A percentile compares a stretch with the other conserved stretches of the same genome.
Conservation (phyloP, 805 yeast species). For the Wickerhamomyces silvicola region DNA sequence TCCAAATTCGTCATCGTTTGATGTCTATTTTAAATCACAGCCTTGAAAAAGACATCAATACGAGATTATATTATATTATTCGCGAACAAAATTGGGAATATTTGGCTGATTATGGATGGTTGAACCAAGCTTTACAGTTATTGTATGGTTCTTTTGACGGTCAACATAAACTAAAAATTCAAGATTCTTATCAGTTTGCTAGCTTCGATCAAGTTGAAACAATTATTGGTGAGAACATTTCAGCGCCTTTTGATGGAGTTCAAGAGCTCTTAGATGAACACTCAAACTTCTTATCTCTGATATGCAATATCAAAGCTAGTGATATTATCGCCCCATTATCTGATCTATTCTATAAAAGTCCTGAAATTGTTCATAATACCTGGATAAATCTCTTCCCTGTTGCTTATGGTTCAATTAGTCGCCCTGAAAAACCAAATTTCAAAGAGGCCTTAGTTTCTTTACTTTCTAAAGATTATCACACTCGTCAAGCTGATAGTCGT, state of each 20-base stretch:
- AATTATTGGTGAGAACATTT: conserved; percentile 17
- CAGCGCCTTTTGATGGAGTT: conserved; percentile 22
- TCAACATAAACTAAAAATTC: conserved; percentile 39
- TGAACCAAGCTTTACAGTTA: conserved; percentile 86
- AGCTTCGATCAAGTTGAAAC: conserved; percentile 37
- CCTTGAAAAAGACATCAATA: conserved; percentile 69
- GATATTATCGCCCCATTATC: conserved; percentile 66
- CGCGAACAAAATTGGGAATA: conserved; percentile 97
- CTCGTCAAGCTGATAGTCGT: conserved; percentile 78
- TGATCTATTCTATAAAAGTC: conserved; percentile 76
- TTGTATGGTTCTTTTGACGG: conserved; percentile 71
- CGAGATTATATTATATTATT: conserved; percentile 79
- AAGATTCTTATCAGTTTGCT: conserved; percentile 47
- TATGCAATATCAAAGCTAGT: conserved; percentile 39
- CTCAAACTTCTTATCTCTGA: conserved; percentile 20
- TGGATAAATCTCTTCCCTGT: conserved; percentile 85
- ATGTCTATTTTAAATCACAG: conserved; percentile 76
- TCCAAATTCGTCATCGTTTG: conserved; percentile 63
- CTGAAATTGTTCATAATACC: conserved; percentile 69
- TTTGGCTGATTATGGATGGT: conserved; percentile 89
- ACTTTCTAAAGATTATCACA: conserved; percentile 85
- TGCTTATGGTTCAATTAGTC: conserved; percentile 66
- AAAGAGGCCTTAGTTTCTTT: conserved; percentile 73
- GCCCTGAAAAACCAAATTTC: conserved; percentile 77
- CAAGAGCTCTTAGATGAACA: conserved; percentile 29